A percentile compares a stretch with the other conserved stretches of the same genome.
Evolutionary conservation across 345 rosid species (phyloP).

Genomic region (Salix caprea): DNA sequence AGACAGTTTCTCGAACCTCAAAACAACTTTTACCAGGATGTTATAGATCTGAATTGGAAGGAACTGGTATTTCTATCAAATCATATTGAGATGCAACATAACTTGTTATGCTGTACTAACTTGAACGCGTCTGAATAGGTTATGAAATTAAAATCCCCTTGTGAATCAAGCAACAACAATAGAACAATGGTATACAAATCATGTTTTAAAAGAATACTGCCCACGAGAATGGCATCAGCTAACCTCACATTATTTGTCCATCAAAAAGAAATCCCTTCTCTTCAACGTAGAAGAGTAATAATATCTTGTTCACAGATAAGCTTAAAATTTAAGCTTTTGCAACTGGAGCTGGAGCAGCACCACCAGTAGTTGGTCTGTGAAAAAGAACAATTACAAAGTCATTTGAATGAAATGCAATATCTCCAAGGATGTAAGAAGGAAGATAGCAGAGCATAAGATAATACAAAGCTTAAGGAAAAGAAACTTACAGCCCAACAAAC

Average conservation of each 20-base stretch:
- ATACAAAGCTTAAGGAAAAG: slow-evolving; percentile 3
- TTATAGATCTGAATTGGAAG: background rate
- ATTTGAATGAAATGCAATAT: slow-evolving; percentile 2
- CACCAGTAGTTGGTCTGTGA: slow-evolving; percentile 63
- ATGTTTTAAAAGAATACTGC: slow-evolving; percentile 11
- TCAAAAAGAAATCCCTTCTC: background rate
- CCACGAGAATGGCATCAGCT: background rate
- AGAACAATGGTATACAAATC: background rate
- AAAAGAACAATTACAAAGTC: background rate
- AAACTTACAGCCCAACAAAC: slow-evolving; percentile 87
- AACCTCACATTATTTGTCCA: slow-evolving; percentile 6
- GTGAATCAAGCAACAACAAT: background rate
- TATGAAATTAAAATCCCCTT: background rate
- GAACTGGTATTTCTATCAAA: background rate
- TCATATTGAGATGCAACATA: background rate
- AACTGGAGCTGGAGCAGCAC: slow-evolving; percentile 39
- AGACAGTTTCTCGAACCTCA: background rate
- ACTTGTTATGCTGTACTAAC: background rate
- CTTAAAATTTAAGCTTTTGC: slow-evolving; percentile 28
- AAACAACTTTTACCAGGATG: background rate
- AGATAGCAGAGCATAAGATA: background rate
- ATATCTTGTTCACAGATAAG: background rate
- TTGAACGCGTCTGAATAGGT: background rate
- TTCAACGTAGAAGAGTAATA: background rate
- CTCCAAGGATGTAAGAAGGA: background rate